Evolutionary conservation across 345 rosid species (phyloP), one percentile per base, ranked within the genome.

Genomic region (Turnera subulata): DNA sequence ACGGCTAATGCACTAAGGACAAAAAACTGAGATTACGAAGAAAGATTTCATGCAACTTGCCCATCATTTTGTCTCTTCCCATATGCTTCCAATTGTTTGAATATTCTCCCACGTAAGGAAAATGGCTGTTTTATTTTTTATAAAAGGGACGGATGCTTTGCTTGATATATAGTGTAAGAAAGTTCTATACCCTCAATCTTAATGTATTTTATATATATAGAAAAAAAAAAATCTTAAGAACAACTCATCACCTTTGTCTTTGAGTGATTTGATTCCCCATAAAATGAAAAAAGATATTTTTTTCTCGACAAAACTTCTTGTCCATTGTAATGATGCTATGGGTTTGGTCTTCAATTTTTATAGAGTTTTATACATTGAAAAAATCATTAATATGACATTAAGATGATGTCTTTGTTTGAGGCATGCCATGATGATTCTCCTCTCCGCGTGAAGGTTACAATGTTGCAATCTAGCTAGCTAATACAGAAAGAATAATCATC

Each of bases 11-110:
- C 1, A 43, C 8, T 11, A 16, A 43, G 14, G 46, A 43, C 6
- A 43, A 43, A 52, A 58, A 70, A n/a, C 75, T 70, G 71, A 70
- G 76, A 67, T 67, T 50, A 39, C 71, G 56, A 63, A 8, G 67
- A 19, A 25, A 68, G 58, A n/a, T 14, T n/a, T 63, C 49, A 33
- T 56, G 20, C 51, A 33, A 29, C 32, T 59, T 62, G 55, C 62
- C 42, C 15, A 58, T 53, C 20, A 37, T 53, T 60, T 24, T 25
- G 24, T 13, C 19, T 19, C n/a, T 37, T 35, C 59, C 10, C 33
- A 22, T 60, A 22, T 60, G 14, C 40, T 40, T 18, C 17, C 33
- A 19, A 10, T 25, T 21, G 23, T 26, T 52, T 56, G 55, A 71
- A 65, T 59, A 40, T 56, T 47, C 49, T 18, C 56, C 32, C 9